phyloP scores from a whole-genome alignment of 2,329 filamentous ascomycete species.

The Colletotrichum tanaceti region DNA sequence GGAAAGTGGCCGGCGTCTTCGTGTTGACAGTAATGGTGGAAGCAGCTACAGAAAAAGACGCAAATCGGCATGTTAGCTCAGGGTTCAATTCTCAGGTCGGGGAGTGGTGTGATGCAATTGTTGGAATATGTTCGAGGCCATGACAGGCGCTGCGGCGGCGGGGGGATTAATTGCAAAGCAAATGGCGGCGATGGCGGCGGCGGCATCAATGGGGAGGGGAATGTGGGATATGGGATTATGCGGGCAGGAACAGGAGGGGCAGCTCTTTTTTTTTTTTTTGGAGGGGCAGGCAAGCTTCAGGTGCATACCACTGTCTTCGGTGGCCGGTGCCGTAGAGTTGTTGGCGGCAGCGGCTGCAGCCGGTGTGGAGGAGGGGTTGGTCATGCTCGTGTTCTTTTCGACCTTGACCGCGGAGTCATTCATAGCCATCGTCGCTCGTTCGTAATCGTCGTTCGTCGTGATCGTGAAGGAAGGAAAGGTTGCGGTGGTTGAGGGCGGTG shows the following conservation, averaged over 20 bases:
- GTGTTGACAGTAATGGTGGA: constrained; percentile 66
- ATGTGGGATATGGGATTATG: constrained; percentile 14
- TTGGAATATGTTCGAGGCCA: too few relatives aligned
- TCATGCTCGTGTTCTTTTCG: constrained; percentile 53
- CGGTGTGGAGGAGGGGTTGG: constrained; percentile 49
- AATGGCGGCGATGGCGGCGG: neutral
- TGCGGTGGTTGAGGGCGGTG: constrained; percentile 43
- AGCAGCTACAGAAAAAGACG: constrained; percentile 47
- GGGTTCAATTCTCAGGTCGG: constrained; percentile 31
- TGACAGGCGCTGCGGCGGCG: constrained; percentile 25
- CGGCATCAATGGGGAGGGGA: neutral
- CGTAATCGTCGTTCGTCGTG: constrained; percentile 52
- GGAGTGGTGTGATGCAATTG: neutral
- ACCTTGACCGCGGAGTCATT: constrained; percentile 54
- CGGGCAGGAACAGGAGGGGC: constrained; percentile 47
- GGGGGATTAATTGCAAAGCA: constrained; percentile 28
- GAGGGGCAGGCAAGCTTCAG: constrained; percentile 40
- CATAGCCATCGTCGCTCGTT: constrained; percentile 52
- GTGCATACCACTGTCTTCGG: constrained; percentile 57
- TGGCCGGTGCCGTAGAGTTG: constrained; percentile 44
- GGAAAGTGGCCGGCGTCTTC: constrained; percentile 63
- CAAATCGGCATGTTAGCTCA: constrained; percentile 46
- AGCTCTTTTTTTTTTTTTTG: constrained; percentile 34
- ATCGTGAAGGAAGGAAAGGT: constrained; percentile 42
- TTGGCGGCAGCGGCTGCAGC: constrained; percentile 45